These are phyloP conservation scores for Austroboletus niveus DNA, from an alignment of 1,284 basidiomycete species.

Conservation along the genomic window DNA sequence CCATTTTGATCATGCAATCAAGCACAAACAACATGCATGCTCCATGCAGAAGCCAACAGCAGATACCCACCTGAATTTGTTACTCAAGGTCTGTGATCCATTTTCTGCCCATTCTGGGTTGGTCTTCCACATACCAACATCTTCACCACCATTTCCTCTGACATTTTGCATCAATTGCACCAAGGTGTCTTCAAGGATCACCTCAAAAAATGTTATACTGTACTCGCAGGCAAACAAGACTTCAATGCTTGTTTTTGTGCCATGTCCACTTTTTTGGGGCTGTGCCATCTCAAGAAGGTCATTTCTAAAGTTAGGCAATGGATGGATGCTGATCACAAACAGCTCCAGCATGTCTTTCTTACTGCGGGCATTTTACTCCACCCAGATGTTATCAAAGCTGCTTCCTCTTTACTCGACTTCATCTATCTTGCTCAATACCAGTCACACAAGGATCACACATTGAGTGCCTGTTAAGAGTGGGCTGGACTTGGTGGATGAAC, in stretches of 20 bases:
- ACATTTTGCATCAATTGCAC: neutral
- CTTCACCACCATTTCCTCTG: neutral
- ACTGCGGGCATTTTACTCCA: too few species aligned
- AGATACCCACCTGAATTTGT: neutral
- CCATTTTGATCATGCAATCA: too few species aligned
- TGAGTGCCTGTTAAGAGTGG: neutral
- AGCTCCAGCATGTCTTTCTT: too few species aligned
- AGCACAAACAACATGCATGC: neutral
- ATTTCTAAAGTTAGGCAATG: neutral
- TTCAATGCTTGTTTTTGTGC: neutral
- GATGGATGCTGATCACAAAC: neutral
- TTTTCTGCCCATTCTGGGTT: neutral
- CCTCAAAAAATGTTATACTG: neutral
- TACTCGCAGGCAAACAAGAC: neutral
- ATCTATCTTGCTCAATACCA: neutral
- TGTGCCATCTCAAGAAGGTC: neutral
- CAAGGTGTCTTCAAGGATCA: neutral
- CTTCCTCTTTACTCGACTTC: neutral
- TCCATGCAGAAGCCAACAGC: neutral
- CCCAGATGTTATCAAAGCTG: neutral
- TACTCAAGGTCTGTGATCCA: neutral
- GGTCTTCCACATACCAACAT: neutral
- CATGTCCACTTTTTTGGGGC: neutral
- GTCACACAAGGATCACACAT: neutral
- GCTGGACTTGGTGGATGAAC: too few species aligned